Evolutionary conservation across 371 early-diverging fungal genomes (phyloP), one percentile per base, ranked within the genome.

Genomic region (Funneliformis caledonium): DNA sequence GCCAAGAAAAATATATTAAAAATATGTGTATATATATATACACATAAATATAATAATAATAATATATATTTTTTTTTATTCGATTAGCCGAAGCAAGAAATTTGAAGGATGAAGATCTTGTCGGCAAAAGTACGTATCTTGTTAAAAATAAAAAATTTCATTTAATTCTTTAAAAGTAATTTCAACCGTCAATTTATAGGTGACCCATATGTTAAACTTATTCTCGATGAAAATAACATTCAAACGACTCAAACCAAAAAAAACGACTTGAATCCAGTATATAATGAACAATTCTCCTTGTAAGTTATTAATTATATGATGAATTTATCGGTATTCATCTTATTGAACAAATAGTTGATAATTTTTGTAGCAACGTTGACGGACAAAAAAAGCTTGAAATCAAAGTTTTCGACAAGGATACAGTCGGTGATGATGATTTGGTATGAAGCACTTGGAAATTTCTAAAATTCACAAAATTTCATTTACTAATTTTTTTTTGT

Each of bases 151-250:
- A 19, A 14, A 5, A 42, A 12, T 42, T 16, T 42, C 19, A 19
- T 45, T 3, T 10, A 6, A 19, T n/a, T 74, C 12, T n/a, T 11
- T 56, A 14, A 22, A 0, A 12, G 22, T 47, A 8, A 10, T 37
- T 37, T 31, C 56, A 52, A 1, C n/a, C 8, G 11, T 16, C 14
- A 33, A 52, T 14, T 14, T 14, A 56, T 48, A 56, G 47, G 75
- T 19, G 79, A 79, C n/a, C 79, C 79, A 31, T 79, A 79, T 60
- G n/a, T 69, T 56, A 52, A 70, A 59, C 79, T 79, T 42, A 69
- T 52, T 26, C 19, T 79, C 19, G 56, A 68, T 11, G 59, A 79
- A 60, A n/a, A 69, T 43, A 69, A 79, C 45, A 42, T 48, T 19
- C 79, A 79, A 79, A 60, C 31, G 33, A 79, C 79, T 37, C 43